Evolutionary conservation across 192 early-diverging fungal genomes (phyloP).

Genomic region (Backusella liffmaniae): DNA sequence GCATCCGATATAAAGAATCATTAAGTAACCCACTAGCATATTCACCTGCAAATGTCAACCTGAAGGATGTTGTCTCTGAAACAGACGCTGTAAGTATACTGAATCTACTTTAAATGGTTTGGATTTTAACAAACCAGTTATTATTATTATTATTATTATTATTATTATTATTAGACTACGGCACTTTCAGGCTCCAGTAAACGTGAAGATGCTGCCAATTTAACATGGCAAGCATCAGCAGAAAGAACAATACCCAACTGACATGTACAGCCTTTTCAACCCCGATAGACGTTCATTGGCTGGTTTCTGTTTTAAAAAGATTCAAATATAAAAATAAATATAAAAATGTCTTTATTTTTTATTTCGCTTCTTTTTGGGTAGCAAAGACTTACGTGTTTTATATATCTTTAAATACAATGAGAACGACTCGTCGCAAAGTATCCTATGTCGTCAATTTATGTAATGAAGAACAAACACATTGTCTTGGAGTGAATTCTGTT

Average conservation of each 20-base stretch:
- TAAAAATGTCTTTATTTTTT: neutral
- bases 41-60: neutral
- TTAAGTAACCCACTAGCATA: neutral
- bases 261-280: neutral
- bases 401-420: neutral
- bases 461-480: conserved; percentile 62
- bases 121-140: neutral
- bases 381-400: conserved; percentile 14
- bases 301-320: neutral
- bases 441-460: conserved; percentile 60
- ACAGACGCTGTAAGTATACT: neutral
- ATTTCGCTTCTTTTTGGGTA: neutral
- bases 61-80: neutral
- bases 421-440: conserved; percentile 43
- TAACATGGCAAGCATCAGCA: neutral
- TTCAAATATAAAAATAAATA: too few relatives aligned
- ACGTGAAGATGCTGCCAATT: neutral
- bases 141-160: neutral
- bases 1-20: neutral
- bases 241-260: neutral
- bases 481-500: conserved; percentile 85
- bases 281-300: neutral
- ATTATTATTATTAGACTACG: neutral
- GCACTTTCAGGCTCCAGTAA: neutral
- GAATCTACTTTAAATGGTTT: neutral